Base-by-base conservation (phyloP, 2,329 filamentous ascomycete genomes). In the Colletotrichum tanaceti region DNA sequence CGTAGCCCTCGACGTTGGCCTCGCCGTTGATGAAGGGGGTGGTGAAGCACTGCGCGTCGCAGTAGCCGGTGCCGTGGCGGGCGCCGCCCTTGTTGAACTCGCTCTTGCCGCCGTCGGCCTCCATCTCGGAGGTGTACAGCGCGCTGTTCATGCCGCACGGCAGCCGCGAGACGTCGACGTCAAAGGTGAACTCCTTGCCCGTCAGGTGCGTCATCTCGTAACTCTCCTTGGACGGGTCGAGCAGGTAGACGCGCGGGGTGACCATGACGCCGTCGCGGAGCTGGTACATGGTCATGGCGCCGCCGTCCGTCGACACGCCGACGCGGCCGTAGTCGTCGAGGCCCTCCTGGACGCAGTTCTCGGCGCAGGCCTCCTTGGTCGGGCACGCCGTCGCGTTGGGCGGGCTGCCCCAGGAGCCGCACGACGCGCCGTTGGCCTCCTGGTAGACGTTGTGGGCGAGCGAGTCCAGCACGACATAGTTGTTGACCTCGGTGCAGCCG, bases 121-220 rank as follows among this genome's bases (percentile, higher is more conserved):
- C 83, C 82, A 84, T 84, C 75, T 83, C 80, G 22, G 79, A 80
- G 16, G 91, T 85, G 78, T 91, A 91, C 39, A 91, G 76, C 20
- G 89, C 89, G 68, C 89, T 89, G 76, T 92, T 91, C 75, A 91
- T 81, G 65, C 90, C 90, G 72, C 90, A 92, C 16, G 87, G 86
- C 39, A 91, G 81, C 72, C 86, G 84, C 32, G 87, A 89, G 50
- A 89, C 84, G 73, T 91, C 89, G 5, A 91, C 88, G 54, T 90
- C 89, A 64, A 91, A 90, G 16, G 86, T 86, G 74, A 91, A 85
- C 76, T 91, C 89, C 71, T 85, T 79, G 73, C 87, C 87, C 32
- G 86, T 83, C 58, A 91, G 80, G 70, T 89, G 81, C 75, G 91
- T 83, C 74, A 87, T 82, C 77, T 90, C 79, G 75, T 91, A 91